Evolutionary conservation across 345 rosid species (phyloP), one percentile per base, ranked within the genome.

Genomic region (Sisymbrium altissimum): DNA sequence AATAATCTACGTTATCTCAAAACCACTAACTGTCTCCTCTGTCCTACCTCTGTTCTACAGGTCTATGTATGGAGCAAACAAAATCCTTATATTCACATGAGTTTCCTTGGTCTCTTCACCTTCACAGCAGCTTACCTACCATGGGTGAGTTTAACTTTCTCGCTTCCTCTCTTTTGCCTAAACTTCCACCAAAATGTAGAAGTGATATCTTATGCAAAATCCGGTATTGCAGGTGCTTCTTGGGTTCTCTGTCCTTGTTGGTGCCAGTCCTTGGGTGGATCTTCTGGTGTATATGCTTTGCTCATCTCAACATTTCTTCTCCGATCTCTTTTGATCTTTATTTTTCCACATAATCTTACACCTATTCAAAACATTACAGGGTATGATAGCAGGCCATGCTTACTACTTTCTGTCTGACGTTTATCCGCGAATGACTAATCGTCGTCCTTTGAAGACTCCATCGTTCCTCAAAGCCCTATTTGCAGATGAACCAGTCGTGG

Each of bases 21-120:
- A 12, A 15, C 3, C 9, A 50, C 35, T 38, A n/a, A 76, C 3
- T 45, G 4, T 39, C 2, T 74, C 40, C 10, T 4, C 52, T 19
- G 1, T 21, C 21, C 4, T 49, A 52, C n/a, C n/a, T n/a, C 6
- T 19, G 1, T 21, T 27, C 4, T 49, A 52, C 83, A 92, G 98
- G 99, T 96, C 27, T 96, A 96, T 78, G 98, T 96, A 38, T 96
- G 99, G 99, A 92, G 98, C 84, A 96, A 96, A 81, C 99, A 92
- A 75, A 96, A 96, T 76, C 99, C 99, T 59, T 92, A 86, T 52
- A 92, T 96, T 77, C 98, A 90, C 78, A 96, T 96, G 99, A 96
- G 98, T 80, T 96, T 96, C 84, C 82, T 96, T 82, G 99, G 98
- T 44, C 84, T 96, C 18, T 92, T 96, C 79, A 92, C 94, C 54